Evolutionary conservation across 2,329 filamentous ascomycete genomes (phyloP), one percentile per base, ranked within the genome.

Genomic region (Clarireedia paspali): DNA sequence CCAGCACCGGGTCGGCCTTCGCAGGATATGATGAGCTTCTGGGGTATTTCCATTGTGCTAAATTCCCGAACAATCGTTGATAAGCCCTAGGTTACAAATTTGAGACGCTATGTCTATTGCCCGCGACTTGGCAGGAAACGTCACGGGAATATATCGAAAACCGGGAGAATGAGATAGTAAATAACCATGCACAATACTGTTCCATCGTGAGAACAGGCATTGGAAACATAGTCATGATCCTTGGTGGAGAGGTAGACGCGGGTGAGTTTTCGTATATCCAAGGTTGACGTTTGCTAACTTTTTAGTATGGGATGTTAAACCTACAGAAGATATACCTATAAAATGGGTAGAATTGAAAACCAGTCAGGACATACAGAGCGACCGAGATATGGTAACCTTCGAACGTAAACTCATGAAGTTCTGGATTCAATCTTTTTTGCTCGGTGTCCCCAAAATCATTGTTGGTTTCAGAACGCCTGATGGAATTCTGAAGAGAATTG

Each of bases 281-380:
- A 30, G 7, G 27, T 9, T 30, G 27, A 30, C 1, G 27, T 30
- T 3, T 30, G 7, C 27, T 30, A 9, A 30, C 27, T 30, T 30
- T 30, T 30, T 10, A 87, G 89, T 96, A 47, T 91, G 90, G 87
- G 91, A 95, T 68, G 81, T 79, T 56, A 95, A 94, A 68, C 89
- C 90, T 3, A 23, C 27, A 9, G 64, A 76, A 78, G 57, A 78
- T 78, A 52, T 82, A 81, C 83, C 87, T 0, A 87, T 90, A 61
- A 89, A 92, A 65, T 99, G 91, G 88, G 86, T 97, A 34, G 94
- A 99, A 71, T 80, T 99, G 57, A 99, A 99, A 70, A 99, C 94
- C 0, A 83, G 84, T n/a, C 85, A 82, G 42, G 84, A 87, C 61
- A 84, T 92, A 50, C 77, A 77, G 51, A 80, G 80, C 58, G 78